phyloP scores from a whole-genome alignment of 1,284 basidiomycete genomes.

The Golubevia pallescens region DNA sequence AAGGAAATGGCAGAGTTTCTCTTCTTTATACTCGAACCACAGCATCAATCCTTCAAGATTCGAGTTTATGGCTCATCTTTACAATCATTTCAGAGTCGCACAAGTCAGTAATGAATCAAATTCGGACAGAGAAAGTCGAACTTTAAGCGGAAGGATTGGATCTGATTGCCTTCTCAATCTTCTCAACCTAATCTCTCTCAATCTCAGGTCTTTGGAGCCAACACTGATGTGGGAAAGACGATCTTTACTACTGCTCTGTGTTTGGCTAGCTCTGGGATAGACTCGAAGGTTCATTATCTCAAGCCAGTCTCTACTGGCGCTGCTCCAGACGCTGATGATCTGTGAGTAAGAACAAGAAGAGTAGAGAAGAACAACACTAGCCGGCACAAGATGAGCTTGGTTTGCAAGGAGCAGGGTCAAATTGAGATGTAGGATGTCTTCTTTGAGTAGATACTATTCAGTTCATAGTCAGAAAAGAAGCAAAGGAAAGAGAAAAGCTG shows the following conservation, averaged over 20 bases:
- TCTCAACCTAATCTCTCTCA: too few species aligned
- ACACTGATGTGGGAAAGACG: constrained; percentile 64
- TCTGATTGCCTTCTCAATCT: background rate
- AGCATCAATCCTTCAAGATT: too few species aligned
- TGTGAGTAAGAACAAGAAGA: constrained; percentile 8
- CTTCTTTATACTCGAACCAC: too few species aligned
- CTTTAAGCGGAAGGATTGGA: too few species aligned
- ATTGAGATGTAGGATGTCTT: too few species aligned
- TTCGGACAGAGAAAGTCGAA: too few species aligned
- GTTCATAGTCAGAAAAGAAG: too few species aligned
- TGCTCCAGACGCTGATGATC: constrained; percentile 35
- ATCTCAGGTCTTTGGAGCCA: constrained; percentile 50
- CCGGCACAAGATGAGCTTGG: too few species aligned
- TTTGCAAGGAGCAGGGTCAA: too few species aligned
- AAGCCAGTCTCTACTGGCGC: constrained; percentile 60
- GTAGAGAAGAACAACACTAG: background rate
- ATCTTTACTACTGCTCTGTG: constrained; percentile 61
- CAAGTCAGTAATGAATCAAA: constrained; percentile 13
- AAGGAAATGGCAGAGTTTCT: too few species aligned
- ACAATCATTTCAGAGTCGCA: constrained; percentile 32
- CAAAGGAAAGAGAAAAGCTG: too few species aligned
- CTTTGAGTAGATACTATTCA: too few species aligned
- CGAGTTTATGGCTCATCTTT: constrained; percentile 20
- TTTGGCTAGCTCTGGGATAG: constrained; percentile 41
- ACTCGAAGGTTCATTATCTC: constrained; percentile 48